Base-by-base conservation (phyloP, 108 stramenopile species). In the Chaetoceros tenuissimus region DNA sequence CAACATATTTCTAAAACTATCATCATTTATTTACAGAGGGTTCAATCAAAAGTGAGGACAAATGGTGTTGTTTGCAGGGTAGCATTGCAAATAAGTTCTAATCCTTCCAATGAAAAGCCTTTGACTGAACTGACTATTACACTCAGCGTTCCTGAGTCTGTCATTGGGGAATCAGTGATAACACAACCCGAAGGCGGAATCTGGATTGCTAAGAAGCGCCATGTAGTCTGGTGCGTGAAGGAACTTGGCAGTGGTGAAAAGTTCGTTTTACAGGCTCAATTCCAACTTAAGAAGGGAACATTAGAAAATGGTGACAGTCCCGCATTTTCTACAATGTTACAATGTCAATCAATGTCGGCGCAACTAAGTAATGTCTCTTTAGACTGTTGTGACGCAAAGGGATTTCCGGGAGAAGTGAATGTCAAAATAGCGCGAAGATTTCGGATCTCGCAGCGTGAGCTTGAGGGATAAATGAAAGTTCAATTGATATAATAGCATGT, bases 41-140 rank as follows among this genome's bases (percentile, higher is more conserved):
- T 92, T 16, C 90, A 92, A 74, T 82, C 78, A 3, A 63, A 82
- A 10, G 78, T 87, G 2, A 72, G 82, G 27, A 53, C 72, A 3
- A 82, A 86, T 46, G 76, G 70, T 24, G 59, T 51, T 31, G 51
- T 72, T 52, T 82, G 81, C 64, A 69, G 90, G 21, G 80, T 92
- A 7, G 90, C 90, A 1, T 72, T 92, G 3, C 90, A 92, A 55
- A 85, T 92, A 22, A 88, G 86, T 63, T 88, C 86, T 28, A 92
- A 92, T 56, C 90, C 90, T 23, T 77, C 83, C 55, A 92, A 92
- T 59, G 78, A 83, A 31, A 78, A 77, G 43, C 69, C 66, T 48
- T 58, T 92, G n/a, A 80, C 81, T 3, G 80, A 88, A 40, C 72
- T 92, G 28, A 88, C 86, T 1, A 82, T 92, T 28, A 80, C 88